Evolutionary conservation across 1,139 yeast genomes (phyloP).

Genomic region (Hemisphaericaspora xylanilytica): DNA sequence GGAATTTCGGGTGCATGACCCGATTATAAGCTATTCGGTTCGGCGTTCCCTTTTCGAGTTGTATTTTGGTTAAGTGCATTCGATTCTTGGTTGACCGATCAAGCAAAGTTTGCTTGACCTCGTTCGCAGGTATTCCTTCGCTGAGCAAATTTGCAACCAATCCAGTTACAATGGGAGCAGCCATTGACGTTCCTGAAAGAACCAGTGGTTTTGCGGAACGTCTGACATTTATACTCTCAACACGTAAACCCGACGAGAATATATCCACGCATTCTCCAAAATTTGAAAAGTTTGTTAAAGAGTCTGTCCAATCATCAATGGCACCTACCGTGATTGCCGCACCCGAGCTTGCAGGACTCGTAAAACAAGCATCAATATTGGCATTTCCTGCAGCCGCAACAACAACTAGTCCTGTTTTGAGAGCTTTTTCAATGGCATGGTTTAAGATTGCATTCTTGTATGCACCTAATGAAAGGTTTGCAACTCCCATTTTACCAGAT

Average conservation of each 20-base stretch:
- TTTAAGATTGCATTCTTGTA: constrained; percentile 63
- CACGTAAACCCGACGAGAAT: constrained; percentile 76
- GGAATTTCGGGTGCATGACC: constrained; percentile 11
- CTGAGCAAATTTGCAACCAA: constrained; percentile 61
- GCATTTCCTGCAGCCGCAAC: constrained; percentile 92
- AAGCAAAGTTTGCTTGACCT: constrained; percentile 42
- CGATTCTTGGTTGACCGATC: constrained; percentile 32
- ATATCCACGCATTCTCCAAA: constrained; percentile 89
- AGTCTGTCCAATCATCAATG: constrained; percentile 67
- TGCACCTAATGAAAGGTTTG: constrained; percentile 81
- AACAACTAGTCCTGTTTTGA: constrained; percentile 65
- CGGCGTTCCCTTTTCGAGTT: constrained; percentile 34
- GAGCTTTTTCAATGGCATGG: constrained; percentile 70
- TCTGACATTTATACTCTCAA: constrained; percentile 44
- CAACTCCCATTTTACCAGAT: constrained; percentile 54
- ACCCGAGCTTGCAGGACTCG: constrained; percentile 76
- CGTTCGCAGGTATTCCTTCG: constrained; percentile 48
- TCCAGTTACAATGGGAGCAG: constrained; percentile 80
- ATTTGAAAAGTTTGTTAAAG: constrained; percentile 72
- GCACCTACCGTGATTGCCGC: constrained; percentile 84
- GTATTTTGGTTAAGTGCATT: constrained; percentile 32
- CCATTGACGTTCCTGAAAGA: constrained; percentile 86
- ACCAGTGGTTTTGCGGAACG: constrained; percentile 29
- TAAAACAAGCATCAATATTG: constrained; percentile 69
- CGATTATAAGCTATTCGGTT: constrained; percentile 40